Base-by-base conservation (phyloP, 352 stramenopile genomes). In the Phytophthora foliorum region DNA sequence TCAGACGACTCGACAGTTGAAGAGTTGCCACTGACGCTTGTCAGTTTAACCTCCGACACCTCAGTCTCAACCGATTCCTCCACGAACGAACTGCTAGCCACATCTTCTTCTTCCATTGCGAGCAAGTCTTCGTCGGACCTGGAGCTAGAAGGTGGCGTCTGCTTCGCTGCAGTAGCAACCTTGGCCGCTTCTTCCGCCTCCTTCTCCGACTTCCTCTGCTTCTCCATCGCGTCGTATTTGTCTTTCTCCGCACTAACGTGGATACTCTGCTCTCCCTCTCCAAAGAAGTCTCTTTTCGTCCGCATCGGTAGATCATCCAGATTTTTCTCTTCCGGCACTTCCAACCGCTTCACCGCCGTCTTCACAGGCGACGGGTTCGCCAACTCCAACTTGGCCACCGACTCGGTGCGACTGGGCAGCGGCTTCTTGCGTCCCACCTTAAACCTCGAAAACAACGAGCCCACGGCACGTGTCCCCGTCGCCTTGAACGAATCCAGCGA, bases 361-460 rank as follows among this genome's bases (percentile, higher is more conserved):
- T 78, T 56, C 5, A 82, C 63, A 13, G 65, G 63, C 1, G 72
- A 81, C 22, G 66, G 62, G 2, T 34, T 56, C 45, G 56, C 44
- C 13, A 57, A 16, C 13, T 72, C 74, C 51, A 75, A n/a, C 49
- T 69, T 67, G 4, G 70, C 56, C 2, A 42, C 46, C 9, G 74
- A 78, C 41, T 79, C 73, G 8, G 57, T 77, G 4, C 57, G 61
- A 51, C 58, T 78, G 22, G 76, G 50, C 21, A 56, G 22, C 22
- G 65, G 57, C 58, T 81, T 81, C 36, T 70, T 78, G 6, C 69
- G 63, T n/a, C 68, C 72, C 13, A 69, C 56, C 24, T 79, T 81
- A 14, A 84, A 81, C 53, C 61, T 70, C 27, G 73, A 84, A 22
- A 84, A 68, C 36, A 84, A 56, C 1, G 69, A 80, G 2, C 68